Evolutionary conservation across 306 rosid species (phyloP), one percentile per base, ranked within the genome.

Genomic region (Begonia loranthoides): DNA sequence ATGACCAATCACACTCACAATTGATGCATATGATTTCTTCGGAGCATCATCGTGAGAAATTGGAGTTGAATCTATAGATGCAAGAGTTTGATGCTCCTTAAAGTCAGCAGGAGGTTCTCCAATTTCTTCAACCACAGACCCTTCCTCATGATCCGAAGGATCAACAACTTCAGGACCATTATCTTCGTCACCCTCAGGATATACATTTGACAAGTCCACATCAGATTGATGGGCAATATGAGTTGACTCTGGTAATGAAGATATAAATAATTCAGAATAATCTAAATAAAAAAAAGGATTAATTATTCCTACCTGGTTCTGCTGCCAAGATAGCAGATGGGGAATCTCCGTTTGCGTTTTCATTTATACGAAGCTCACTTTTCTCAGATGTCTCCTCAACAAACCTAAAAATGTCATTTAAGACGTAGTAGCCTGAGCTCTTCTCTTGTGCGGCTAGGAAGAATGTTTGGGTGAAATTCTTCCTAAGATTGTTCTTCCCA

Each of bases 401-500:
- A 63, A 61, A 86, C 85, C 99, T 74, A 51, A 92, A 92, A 49
- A 92, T 88, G 56, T 92, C 99, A 55, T 92, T 92, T 70, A 92
- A 73, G 60, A 86, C 99, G 56, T 64, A 92, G 70, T 76, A 92
- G 33, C 96, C 96, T 28, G 5, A 28, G 6, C 36, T 28, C 53
- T 86, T 83, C 57, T 86, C 94, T 70, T 92, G 99, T 39, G 93
- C 94, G 76, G 99, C 99, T 54, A 92, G 92, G 69, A 92, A 92
- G 76, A 92, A 92, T 10, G 93, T 76, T 65, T 92, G 99, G 0
- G 99, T 55, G 61, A 92, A 92, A 74, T 74, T 92, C 75, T 73
- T 83, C 58, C 60, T 76, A 73, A 86, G 70, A 8, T 66, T 75
- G 76, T 86, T 94, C 83, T 76, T 92, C 51, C 93, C 96, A 33